Conservation (phyloP, 169 alveolate genomes). For the Eimeria acervulina region DNA sequence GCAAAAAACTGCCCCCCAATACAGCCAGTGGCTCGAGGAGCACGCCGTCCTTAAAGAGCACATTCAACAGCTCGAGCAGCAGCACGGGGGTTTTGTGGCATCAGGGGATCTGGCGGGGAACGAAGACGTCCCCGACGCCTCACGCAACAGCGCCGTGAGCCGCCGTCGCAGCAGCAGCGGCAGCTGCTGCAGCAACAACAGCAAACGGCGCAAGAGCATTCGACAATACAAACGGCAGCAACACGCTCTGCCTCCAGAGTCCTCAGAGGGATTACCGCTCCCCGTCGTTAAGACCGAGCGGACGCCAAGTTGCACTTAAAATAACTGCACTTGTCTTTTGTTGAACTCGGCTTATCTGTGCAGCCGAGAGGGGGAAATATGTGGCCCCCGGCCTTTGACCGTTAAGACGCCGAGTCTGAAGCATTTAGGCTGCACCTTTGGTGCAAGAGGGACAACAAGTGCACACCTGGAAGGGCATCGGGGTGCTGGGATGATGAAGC, state of each 20-base stretch:
- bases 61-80: slow-evolving; percentile 67
- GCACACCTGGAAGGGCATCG: neutral
- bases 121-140: neutral
- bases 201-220: slow-evolving; percentile 27
- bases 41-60: slow-evolving; percentile 28
- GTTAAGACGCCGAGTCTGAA: neutral
- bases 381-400: slow-evolving; percentile 7
- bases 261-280: slow-evolving; percentile 39
- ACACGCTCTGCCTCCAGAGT: neutral
- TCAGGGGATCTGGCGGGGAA: neutral
- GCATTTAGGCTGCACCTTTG: neutral
- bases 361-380: slow-evolving; percentile 24
- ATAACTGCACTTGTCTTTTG: slow-evolving; percentile 8
- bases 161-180: slow-evolving; percentile 53
- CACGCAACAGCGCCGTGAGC: slow-evolving; percentile 11
- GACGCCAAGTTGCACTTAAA: slow-evolving; percentile 47
- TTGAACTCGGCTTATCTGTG: neutral
- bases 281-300: slow-evolving; percentile 15
- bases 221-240: slow-evolving; percentile 67
- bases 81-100: slow-evolving; percentile 6
- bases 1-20: neutral
- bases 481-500: neutral
- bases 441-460: slow-evolving; percentile 52
- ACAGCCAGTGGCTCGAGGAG: slow-evolving; percentile 66
- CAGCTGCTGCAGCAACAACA: slow-evolving; percentile 56